phyloP scores from a whole-genome alignment of 139 green algal species.

The Chlorella sp. region DNA sequence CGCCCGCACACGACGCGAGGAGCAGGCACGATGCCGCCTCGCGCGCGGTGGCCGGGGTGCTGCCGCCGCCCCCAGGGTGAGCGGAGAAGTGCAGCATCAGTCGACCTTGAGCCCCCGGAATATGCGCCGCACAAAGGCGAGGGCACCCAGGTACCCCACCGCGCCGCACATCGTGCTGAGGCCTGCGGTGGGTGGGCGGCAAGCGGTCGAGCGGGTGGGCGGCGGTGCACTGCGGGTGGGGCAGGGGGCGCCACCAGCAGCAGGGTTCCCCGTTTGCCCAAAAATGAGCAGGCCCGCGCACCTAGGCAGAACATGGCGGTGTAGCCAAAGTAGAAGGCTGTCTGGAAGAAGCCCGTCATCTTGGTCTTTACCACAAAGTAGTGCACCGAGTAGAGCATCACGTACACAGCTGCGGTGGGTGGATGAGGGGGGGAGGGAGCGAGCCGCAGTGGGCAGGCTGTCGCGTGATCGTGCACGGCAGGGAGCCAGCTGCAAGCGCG shows the following conservation, averaged over 20 bases:
- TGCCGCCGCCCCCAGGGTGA: neutral
- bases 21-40: no score
- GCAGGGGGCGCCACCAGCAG: no score
- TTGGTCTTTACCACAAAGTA: slow-evolving; percentile 86
- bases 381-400: slow-evolving; percentile 88
- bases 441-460: no score
- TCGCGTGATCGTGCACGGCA: no score
- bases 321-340: slow-evolving; percentile 98
- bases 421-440: neutral
- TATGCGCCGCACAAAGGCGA: slow-evolving; percentile 91
- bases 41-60: no score
- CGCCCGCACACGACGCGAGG: no score
- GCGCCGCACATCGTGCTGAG: slow-evolving; percentile 80
- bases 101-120: slow-evolving; percentile 48
- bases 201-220: no score
- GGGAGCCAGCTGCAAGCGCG: no score
- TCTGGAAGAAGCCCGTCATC: slow-evolving; percentile 98
- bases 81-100: neutral
- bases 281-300: no score
- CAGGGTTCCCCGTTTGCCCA: no score
- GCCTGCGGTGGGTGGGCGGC: neutral
- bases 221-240: no score
- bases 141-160: slow-evolving; percentile 87
- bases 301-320: slow-evolving; percentile 94
- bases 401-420: slow-evolving; percentile 72